Conservation (phyloP, 345 rosid genomes). For the Lumnitzera racemosa region DNA sequence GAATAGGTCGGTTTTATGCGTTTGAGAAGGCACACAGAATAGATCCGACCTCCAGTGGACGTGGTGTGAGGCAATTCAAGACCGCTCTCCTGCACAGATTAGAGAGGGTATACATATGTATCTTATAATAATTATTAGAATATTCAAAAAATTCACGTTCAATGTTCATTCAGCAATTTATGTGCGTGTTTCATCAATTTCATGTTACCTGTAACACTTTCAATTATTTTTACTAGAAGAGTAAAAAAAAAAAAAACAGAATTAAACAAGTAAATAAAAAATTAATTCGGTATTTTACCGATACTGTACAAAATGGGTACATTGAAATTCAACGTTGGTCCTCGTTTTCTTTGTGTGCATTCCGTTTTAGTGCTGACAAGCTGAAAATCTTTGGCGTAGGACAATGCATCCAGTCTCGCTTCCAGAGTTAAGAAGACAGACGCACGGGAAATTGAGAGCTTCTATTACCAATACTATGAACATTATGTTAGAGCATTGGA, state of each 20-base stretch:
- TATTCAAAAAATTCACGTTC: background rate
- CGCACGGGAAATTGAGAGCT: slow-evolving; percentile 91
- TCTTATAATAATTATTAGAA: background rate
- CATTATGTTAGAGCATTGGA: slow-evolving; percentile 86
- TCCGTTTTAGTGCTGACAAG: slow-evolving; percentile 2
- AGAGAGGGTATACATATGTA: slow-evolving; percentile 46
- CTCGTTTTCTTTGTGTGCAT: background rate
- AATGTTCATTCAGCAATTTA: background rate
- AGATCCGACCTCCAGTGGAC: slow-evolving; percentile 66
- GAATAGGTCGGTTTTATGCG: slow-evolving; percentile 77
- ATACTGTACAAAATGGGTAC: no score
- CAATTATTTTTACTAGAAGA: no score
- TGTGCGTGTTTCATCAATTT: background rate
- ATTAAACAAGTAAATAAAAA: no score
- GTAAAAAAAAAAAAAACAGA: no score
- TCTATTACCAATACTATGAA: slow-evolving; percentile 86
- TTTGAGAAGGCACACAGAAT: slow-evolving; percentile 84
- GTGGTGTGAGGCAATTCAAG: slow-evolving; percentile 89
- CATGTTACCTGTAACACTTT: no score
- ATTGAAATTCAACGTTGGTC: no score
- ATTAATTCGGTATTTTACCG: background rate
- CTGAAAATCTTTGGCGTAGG: slow-evolving; percentile 33
- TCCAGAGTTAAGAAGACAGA: slow-evolving; percentile 91
- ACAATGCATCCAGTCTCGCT: slow-evolving; percentile 91
- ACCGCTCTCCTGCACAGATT: slow-evolving; percentile 69